phyloP scores from a whole-genome alignment of 805 yeast species.

The Groenewaldozyma tartarivorans region DNA sequence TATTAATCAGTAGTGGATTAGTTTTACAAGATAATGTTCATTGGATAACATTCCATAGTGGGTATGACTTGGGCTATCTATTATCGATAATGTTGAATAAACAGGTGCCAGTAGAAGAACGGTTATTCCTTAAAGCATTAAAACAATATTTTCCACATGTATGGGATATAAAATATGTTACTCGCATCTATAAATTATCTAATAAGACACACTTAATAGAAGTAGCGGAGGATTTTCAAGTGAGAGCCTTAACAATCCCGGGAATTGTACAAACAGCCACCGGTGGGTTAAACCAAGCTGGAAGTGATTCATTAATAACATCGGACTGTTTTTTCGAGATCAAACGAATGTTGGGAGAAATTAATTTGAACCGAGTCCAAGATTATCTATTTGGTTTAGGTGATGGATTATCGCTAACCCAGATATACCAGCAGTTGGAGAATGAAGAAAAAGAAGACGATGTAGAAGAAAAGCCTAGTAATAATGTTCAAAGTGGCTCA shows the following conservation, averaged over 20 bases:
- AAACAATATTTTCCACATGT: slow-evolving; percentile 67
- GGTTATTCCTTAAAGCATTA: slow-evolving; percentile 66
- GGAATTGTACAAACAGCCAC: slow-evolving; percentile 11
- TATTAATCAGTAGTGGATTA: slow-evolving; percentile 77
- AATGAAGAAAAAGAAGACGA: slow-evolving; percentile 1
- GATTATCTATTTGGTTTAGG: slow-evolving; percentile 32
- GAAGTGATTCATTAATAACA: slow-evolving; percentile 35
- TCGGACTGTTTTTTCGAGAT: slow-evolving; percentile 35
- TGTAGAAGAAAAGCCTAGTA: slow-evolving; percentile 1
- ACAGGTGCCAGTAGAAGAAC: slow-evolving; percentile 69
- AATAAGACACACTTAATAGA: slow-evolving; percentile 28
- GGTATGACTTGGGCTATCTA: slow-evolving; percentile 90
- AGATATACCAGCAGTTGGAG: slow-evolving; percentile 2
- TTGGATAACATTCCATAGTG: slow-evolving; percentile 91
- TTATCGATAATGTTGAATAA: slow-evolving; percentile 66
- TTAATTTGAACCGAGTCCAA: slow-evolving; percentile 21
- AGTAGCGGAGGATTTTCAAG: slow-evolving; percentile 35
- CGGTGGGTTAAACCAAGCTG: slow-evolving; percentile 33
- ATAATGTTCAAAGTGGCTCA: slow-evolving; percentile 3
- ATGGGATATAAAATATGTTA: slow-evolving; percentile 62
- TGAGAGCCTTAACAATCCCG: slow-evolving; percentile 18
- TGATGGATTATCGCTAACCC: slow-evolving; percentile 12
- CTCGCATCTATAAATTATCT: slow-evolving; percentile 28
- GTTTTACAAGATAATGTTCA: slow-evolving; percentile 59
- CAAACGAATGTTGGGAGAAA: slow-evolving; percentile 27